Evolutionary conservation across 768 basidiomycete genomes (phyloP).

Genomic region (Serendipita sp.): DNA sequence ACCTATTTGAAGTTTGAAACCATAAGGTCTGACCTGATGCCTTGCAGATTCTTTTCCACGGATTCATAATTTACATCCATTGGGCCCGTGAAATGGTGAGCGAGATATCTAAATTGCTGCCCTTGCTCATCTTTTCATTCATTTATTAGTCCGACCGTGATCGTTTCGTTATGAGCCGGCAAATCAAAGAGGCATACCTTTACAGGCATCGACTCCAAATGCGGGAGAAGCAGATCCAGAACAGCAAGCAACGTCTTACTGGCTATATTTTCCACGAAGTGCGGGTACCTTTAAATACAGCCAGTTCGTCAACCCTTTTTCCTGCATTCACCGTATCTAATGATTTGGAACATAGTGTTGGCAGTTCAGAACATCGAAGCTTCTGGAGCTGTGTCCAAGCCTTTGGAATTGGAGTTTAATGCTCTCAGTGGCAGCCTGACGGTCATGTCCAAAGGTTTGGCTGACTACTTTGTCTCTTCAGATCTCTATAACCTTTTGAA

Average conservation of each 20-base stretch:
- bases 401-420: constrained; percentile 76
- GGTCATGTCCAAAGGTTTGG: constrained; percentile 72
- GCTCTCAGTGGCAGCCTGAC: constrained; percentile 66
- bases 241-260: constrained; percentile 36
- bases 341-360: constrained; percentile 29
- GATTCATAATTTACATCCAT: constrained; percentile 9
- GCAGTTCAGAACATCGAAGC: constrained; percentile 90
- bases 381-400: constrained; percentile 49
- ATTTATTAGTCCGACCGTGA: not conserved
- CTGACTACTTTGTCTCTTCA: not conserved
- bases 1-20: not conserved
- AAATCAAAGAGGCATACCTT: constrained; percentile 1
- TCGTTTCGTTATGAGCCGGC: constrained; percentile 1
- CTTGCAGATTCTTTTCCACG: not conserved
- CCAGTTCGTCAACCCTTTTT: constrained; percentile 23
- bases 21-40: too few species aligned
- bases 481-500: constrained; percentile 1
- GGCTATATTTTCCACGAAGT: constrained; percentile 33
- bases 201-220: constrained; percentile 1
- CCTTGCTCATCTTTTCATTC: not conserved
- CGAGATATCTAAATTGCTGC: not conserved
- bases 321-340: not conserved
- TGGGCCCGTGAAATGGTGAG: constrained; percentile 11
- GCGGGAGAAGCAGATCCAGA: constrained; percentile 6
- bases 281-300: constrained; percentile 67